Percentiles rank a stretch among this genome's conserved stretches.
Evolutionary conservation across 352 stramenopile species (phyloP).

Genomic region (Peronospora farinosa): DNA sequence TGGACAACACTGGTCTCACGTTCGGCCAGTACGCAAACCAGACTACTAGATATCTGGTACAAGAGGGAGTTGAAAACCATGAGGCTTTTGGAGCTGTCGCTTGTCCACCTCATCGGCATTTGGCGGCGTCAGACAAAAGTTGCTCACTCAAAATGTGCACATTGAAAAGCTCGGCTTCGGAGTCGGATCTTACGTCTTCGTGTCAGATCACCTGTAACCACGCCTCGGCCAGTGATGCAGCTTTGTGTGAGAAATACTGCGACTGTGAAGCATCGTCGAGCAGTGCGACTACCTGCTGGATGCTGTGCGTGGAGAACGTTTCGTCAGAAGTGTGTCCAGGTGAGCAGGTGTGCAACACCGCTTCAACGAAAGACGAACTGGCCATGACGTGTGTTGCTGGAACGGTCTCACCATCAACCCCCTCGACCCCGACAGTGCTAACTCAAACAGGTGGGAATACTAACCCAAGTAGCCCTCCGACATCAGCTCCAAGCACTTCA

Average conservation of each 20-base stretch:
- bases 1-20: conserved; percentile 51
- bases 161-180: conserved; percentile 28
- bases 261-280: conserved; percentile 31
- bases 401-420: conserved; percentile 22
- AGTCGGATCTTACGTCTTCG: conserved; percentile 30
- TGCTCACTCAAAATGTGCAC: conserved; percentile 41
- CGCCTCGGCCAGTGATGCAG: conserved; percentile 28
- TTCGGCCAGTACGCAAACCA: conserved; percentile 51
- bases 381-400: conserved; percentile 41
- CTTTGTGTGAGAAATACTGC: conserved; percentile 37
- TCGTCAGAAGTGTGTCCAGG: conserved; percentile 35
- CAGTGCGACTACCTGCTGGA: conserved; percentile 42
- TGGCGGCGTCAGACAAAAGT: conserved; percentile 43
- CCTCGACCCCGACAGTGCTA: neutral
- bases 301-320: conserved; percentile 53
- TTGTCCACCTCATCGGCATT: conserved; percentile 37
- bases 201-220: conserved; percentile 61
- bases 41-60: conserved; percentile 46
- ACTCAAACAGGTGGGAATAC: conserved; percentile 1
- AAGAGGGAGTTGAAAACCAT: conserved; percentile 26
- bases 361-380: conserved; percentile 26
- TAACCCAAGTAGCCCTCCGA: conserved; percentile 4
- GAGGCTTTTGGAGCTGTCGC: conserved; percentile 39
- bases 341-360: conserved; percentile 44
- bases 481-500: neutral